phyloP scores from a whole-genome alignment of 106 monocot genomes.

The Chionographis japonica region DNA sequence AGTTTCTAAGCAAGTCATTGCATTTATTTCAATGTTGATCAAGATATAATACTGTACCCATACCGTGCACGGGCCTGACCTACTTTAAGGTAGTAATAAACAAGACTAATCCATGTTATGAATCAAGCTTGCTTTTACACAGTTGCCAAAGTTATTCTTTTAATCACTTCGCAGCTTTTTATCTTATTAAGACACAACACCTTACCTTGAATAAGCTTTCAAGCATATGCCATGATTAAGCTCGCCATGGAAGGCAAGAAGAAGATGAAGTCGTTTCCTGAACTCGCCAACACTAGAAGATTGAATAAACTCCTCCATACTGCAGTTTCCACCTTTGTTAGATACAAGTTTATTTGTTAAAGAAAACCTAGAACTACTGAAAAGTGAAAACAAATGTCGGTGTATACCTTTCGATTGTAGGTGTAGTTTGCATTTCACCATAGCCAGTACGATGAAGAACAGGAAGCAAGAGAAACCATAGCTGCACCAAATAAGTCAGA shows the following conservation, averaged over 20 bases:
- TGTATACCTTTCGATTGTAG: constrained; percentile 53
- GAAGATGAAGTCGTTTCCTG: constrained; percentile 72
- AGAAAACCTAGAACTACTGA: too few species aligned
- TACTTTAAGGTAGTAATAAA: too few species aligned
- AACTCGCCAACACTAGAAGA: constrained; percentile 79
- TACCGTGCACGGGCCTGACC: too few species aligned
- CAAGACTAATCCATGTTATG: too few species aligned
- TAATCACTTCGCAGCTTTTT: too few species aligned
- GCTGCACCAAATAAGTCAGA: constrained; percentile 40
- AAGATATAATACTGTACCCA: too few species aligned
- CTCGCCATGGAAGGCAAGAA: constrained; percentile 76
- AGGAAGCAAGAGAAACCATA: constrained; percentile 82
- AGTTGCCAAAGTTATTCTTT: too few species aligned
- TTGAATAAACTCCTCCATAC: constrained; percentile 75
- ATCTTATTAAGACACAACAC: background rate
- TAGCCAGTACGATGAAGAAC: constrained; percentile 55
- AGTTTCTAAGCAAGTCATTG: too few species aligned
- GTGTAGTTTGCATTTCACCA: constrained; percentile 16
- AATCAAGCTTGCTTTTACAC: too few species aligned
- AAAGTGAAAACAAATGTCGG: background rate
- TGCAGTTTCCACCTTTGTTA: constrained; percentile 21
- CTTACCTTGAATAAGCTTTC: constrained; percentile 56
- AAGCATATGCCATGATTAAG: constrained; percentile 34
- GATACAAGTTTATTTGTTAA: background rate
- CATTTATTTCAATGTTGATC: too few species aligned